Conservation (phyloP, 2,329 filamentous ascomycete species). For the Pleoardoris graminearum region DNA sequence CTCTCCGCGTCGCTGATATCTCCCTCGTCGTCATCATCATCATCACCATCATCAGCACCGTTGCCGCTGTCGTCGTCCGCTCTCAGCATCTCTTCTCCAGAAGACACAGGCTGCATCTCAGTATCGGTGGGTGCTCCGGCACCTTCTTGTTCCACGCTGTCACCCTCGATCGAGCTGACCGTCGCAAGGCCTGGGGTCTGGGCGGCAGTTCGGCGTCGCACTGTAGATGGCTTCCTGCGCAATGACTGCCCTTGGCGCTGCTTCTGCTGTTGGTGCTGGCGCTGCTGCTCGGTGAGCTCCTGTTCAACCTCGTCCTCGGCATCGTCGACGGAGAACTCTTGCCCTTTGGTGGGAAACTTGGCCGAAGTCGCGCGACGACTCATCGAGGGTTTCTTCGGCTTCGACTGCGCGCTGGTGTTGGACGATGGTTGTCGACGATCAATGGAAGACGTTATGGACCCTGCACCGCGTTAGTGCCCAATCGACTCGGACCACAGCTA, state of each 20-base stretch:
- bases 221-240: conserved; percentile 56
- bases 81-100: conserved; percentile 46
- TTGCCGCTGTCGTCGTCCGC: conserved; percentile 51
- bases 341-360: conserved; percentile 75
- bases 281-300: conserved; percentile 55
- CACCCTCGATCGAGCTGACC: conserved; percentile 54
- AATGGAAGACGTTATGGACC: conserved; percentile 41
- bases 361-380: conserved; percentile 74
- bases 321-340: conserved; percentile 90
- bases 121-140: conserved; percentile 29
- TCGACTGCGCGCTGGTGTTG: conserved; percentile 21
- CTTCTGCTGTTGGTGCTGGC: conserved; percentile 21
- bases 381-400: conserved; percentile 72
- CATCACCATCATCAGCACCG: conserved; percentile 63
- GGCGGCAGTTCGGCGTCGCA: conserved; percentile 54
- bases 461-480: conserved; percentile 17
- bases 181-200: conserved; percentile 52
- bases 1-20: conserved; percentile 91
- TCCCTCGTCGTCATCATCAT: conserved; percentile 71
- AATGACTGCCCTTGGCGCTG: conserved; percentile 41
- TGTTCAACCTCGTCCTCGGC: conserved; percentile 78
- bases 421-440: conserved; percentile 32
- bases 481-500: not conserved
- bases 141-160: conserved; percentile 42
- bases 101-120: conserved; percentile 33